Conservation (phyloP, 1,284 basidiomycete species). For the Tilletia indica region DNA sequence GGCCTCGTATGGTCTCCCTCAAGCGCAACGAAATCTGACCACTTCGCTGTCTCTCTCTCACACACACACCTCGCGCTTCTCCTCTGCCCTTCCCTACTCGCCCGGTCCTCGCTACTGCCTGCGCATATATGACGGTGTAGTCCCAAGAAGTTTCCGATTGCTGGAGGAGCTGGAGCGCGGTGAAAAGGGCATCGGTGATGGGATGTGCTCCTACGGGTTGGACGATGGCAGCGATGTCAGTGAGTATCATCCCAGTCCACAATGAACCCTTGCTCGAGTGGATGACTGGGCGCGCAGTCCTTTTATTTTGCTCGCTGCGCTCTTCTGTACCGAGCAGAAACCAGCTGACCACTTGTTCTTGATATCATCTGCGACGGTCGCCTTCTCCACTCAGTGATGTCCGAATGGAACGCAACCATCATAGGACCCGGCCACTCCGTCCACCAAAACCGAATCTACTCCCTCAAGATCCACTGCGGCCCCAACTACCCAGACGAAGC, state of each 20-base stretch:
- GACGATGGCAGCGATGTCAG: slow-evolving; percentile 52
- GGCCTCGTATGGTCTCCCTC: too few species aligned
- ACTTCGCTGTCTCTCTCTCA: slow-evolving; percentile 8
- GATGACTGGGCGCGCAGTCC: background rate
- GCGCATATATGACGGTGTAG: slow-evolving; percentile 59
- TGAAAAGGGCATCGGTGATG: slow-evolving; percentile 98
- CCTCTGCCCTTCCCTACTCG: too few species aligned
- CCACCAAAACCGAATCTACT: slow-evolving; percentile 98
- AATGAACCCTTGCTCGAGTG: background rate
- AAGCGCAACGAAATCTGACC: background rate
- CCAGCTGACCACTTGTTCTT: too few species aligned
- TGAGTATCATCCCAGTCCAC: slow-evolving; percentile 27
- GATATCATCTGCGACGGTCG: background rate
- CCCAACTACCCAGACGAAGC: slow-evolving; percentile 76
- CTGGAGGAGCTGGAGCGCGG: slow-evolving; percentile 93
- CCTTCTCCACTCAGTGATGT: slow-evolving; percentile 64
- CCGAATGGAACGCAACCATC: slow-evolving; percentile 97
- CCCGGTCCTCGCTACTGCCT: background rate
- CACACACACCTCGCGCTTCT: too few species aligned
- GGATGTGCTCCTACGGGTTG: slow-evolving; percentile 85
- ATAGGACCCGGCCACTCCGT: slow-evolving; percentile 91
- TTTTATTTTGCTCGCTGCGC: too few species aligned
- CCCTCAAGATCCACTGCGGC: slow-evolving; percentile 84
- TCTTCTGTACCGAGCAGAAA: background rate
- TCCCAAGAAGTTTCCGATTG: slow-evolving; percentile 92